A percentile compares a stretch with the other conserved stretches of the same genome.
These are phyloP conservation scores for Fusarium temperatum DNA, from an alignment of 2,329 filamentous ascomycete genomes.

Conservation along the genomic window DNA sequence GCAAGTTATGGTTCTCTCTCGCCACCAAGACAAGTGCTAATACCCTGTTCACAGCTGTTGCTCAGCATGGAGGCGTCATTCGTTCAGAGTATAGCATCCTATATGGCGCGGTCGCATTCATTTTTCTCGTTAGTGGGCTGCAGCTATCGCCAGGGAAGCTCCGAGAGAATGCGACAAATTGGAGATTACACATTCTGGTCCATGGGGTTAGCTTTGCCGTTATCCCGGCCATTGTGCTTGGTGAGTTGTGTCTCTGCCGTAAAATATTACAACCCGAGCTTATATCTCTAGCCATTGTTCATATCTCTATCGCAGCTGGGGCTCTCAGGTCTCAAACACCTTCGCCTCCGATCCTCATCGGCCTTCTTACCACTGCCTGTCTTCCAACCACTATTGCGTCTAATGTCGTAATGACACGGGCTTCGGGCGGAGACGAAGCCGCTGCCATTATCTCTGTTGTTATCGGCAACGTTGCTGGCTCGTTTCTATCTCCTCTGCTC, in stretches of 20 bases:
- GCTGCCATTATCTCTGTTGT: constrained; percentile 74
- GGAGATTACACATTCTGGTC: constrained; percentile 73
- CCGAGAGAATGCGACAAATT: constrained; percentile 68
- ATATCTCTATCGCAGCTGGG: constrained; percentile 58
- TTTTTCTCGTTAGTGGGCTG: constrained; percentile 77
- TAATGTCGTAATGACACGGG: constrained; percentile 78
- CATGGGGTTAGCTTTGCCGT: constrained; percentile 74
- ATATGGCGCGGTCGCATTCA: constrained; percentile 74
- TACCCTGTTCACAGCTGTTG: constrained; percentile 51
- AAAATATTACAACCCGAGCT: background rate
- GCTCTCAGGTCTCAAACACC: constrained; percentile 63
- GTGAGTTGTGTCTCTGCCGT: constrained; percentile 42
- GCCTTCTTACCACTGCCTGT: constrained; percentile 73
- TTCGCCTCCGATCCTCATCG: constrained; percentile 71
- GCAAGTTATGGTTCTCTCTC: constrained; percentile 44
- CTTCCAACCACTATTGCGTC: constrained; percentile 78
- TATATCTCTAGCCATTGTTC: constrained; percentile 52
- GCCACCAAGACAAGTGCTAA: constrained; percentile 1
- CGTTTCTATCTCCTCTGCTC: constrained; percentile 72
- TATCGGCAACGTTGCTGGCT: constrained; percentile 73
- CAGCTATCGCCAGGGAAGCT: constrained; percentile 72
- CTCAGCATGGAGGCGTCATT: constrained; percentile 58
- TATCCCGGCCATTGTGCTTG: constrained; percentile 70
- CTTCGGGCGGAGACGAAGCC: constrained; percentile 73
- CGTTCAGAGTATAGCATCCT: constrained; percentile 68